phyloP scores from a whole-genome alignment of 2,329 filamentous ascomycete species.

The Grosmannia penicillata region DNA sequence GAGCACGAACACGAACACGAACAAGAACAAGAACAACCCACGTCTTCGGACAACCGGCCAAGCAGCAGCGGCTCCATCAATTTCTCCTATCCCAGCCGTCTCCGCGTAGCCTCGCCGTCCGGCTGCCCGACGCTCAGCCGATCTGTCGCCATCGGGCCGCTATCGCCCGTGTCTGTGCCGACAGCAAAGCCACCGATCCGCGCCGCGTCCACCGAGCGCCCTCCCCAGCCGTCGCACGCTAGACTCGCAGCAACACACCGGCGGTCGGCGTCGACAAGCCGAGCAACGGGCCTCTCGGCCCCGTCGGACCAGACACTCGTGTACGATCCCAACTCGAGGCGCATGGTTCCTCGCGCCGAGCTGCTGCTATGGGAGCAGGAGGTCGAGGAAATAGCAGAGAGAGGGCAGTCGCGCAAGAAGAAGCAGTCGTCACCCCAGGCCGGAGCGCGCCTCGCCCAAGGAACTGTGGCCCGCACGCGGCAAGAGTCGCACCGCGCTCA shows the following conservation, averaged over 20 bases:
- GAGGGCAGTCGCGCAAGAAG: conserved; percentile 21
- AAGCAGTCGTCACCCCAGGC: conserved; percentile 22
- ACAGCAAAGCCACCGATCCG: conserved; percentile 1
- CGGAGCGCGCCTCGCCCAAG: conserved; percentile 33
- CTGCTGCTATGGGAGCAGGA: conserved; percentile 27
- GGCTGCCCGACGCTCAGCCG: conserved; percentile 3
- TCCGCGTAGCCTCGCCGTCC: conserved; percentile 26
- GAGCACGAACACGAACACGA: no score
- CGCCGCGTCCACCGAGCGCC: conserved; percentile 4
- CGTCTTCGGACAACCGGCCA: conserved; percentile 17
- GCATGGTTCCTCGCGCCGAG: conserved; percentile 38
- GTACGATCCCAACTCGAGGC: conserved; percentile 50
- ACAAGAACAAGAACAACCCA: no score
- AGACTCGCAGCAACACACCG: conserved; percentile 13
- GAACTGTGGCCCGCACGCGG: conserved; percentile 35
- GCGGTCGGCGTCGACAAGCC: conserved; percentile 12
- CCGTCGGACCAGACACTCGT: conserved; percentile 32
- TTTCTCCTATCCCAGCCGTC: conserved; percentile 39
- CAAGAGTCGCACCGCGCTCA: no score
- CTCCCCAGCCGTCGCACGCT: neutral
- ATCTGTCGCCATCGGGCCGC: neutral
- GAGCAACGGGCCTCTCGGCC: conserved; percentile 11
- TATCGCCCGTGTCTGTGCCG: conserved; percentile 3
- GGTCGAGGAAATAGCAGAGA: conserved; percentile 22
- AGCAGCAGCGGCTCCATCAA: conserved; percentile 38